Evolutionary conservation across 768 basidiomycete genomes (phyloP), one percentile per base, ranked within the genome.

Genomic region (Suillus subluteus): DNA sequence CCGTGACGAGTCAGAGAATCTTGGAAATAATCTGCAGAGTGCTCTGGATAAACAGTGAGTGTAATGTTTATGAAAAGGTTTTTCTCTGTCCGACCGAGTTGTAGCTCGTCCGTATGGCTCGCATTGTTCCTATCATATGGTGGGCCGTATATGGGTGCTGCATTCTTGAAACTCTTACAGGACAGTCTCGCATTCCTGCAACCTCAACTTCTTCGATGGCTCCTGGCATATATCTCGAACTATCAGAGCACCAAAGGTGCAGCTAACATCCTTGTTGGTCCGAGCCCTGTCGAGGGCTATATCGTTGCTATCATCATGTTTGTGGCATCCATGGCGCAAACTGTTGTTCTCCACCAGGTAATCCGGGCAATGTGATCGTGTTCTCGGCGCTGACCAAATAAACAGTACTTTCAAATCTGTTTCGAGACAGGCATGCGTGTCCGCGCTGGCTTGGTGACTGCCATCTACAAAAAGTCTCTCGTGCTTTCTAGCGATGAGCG

Each of bases 371-470:
- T 32, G 21, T 43, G n/a, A 35, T 43, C 11, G 18, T 54, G 30
- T 64, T 13, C 16, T 26, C n/a, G 4, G 18, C 8, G 16, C 54
- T 71, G 15, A 70, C 16, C 6, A 41, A 64, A 7, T 13, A 43
- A 59, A 35, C 68, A 93, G 89, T 97, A 96, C 76, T 96, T 97
- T 77, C 92, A 96, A 79, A 82, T 86, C 3, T 89, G 89, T 58
- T 92, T 86, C 73, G 88, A 91, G 73, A 92, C 91, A 12, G 94
- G 94, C 9, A 97, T 97, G 96, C 89, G 96, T n/a, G 86, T 98
- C 54, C 89, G 95, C 37, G 91, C 94, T 0, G 96, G 96, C 0
- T 85, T 99, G 26, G 88, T 98, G 16, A 89, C 89, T 1, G 86
- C 84, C 4, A 94, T 98, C 62, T 98, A 97, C 80, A 80, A 88